phyloP scores from a whole-genome alignment of 257 asterid genomes.

The Cinchona pubescens region DNA sequence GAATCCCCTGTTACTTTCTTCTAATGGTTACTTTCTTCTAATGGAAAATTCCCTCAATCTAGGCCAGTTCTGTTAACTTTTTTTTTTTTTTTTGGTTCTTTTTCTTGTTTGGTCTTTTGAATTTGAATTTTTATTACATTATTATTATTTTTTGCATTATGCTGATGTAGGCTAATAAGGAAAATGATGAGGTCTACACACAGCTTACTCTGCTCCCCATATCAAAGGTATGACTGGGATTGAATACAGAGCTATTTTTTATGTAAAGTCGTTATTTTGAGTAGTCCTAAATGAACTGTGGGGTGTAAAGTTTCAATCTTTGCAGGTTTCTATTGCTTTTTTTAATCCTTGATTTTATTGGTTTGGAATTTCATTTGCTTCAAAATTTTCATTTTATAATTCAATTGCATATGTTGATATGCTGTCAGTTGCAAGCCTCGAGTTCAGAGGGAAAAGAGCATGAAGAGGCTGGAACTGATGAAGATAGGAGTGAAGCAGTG shows the following conservation, averaged over 20 bases:
- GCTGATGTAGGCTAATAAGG: conserved; percentile 78
- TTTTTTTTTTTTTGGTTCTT: neutral
- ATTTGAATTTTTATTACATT: neutral
- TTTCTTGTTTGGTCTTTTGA: neutral
- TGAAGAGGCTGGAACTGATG: conserved; percentile 46
- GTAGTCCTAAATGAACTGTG: neutral
- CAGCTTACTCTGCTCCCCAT: conserved; percentile 81
- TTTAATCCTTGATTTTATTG: neutral
- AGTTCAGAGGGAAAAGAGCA: conserved; percentile 57
- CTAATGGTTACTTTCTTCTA: conserved; percentile 1
- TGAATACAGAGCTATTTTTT: neutral
- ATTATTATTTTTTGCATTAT: conserved; percentile 13
- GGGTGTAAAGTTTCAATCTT: neutral
- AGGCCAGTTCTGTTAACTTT: neutral
- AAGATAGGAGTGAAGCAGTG: conserved; percentile 47
- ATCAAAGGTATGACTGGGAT: conserved; percentile 55
- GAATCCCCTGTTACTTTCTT: conserved; percentile 6
- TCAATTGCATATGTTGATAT: conserved; percentile 5
- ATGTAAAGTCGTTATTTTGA: neutral
- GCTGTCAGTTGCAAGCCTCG: conserved; percentile 43
- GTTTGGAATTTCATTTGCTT: neutral
- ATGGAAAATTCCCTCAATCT: neutral
- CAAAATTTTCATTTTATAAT: neutral
- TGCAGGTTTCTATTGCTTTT: neutral
- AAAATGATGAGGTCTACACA: conserved; percentile 95